Evolutionary conservation across 2,329 filamentous ascomycete species (phyloP), one percentile per base, ranked within the genome.

Genomic region (Paecilomyces sp.): DNA sequence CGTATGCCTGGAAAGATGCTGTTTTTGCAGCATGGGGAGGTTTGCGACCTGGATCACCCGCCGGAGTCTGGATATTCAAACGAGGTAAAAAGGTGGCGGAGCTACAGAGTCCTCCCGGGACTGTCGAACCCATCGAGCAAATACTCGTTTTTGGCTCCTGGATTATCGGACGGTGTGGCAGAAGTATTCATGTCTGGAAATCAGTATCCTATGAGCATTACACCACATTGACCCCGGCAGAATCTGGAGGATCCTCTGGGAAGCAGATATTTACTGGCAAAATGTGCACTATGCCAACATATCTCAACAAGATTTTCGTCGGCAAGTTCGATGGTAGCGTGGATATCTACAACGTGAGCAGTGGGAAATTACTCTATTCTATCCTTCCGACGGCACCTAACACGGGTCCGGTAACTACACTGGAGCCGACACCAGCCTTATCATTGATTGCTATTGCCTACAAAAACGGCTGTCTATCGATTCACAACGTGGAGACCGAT

Each of bases 331-430:
- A 99, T 72, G 94, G 94, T 6, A 89, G 87, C 74, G 88, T 97
- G 8, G 94, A 99, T 71, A 96, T 99, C 56, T 99, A 94, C 93
- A 99, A 99, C 71, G 80, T 99, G 62, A 95, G 89, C 71, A 96
- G 91, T 3, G 92, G 82, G 55, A 96, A 95, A 74, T 81, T 97
- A 58, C 85, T 99, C 30, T 95, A 97, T 74, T 95, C 92, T 1
- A 88, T 99, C 57, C 79, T 94, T 13, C 90, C 94, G 0, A 87
- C 90, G 0, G 83, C 84, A 8, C 80, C 87, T 2, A 82, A 87
- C 57, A 88, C 85, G 66, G 93, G 92, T 54, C 82, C 89, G 13
- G 90, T 97, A n/a, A 95, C 91, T 5, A 91, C 91, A 51, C 79
- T 99, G 56, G 86, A 96, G 65, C 88, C 93, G 0, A 89, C 90